Percentiles rank a stretch among this genome's conserved stretches.
Conservation (phyloP, 805 yeast species). For the Suhomyces sp. region DNA sequence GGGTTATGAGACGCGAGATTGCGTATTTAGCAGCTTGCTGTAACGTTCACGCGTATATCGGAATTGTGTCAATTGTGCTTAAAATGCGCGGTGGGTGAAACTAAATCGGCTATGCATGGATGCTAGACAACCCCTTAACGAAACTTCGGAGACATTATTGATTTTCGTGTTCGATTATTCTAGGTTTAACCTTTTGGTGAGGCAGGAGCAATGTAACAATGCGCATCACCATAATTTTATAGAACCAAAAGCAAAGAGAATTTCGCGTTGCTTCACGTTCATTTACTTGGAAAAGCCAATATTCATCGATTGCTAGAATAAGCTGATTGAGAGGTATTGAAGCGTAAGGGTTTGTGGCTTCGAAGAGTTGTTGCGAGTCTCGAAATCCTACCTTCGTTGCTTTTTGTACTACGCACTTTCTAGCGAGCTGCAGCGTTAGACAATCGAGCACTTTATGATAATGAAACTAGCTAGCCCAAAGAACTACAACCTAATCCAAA, state of each 20-base stretch:
- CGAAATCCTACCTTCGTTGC: neutral
- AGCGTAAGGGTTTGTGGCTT: neutral
- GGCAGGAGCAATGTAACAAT: neutral
- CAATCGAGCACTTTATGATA: neutral
- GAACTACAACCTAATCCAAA: neutral
- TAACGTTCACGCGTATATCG: neutral
- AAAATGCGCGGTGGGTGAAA: neutral
- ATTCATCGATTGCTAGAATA: neutral
- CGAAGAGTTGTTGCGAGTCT: neutral
- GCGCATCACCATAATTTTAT: neutral
- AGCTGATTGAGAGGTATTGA: neutral
- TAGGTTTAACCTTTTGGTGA: too few relatives aligned
- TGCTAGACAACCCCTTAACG: neutral
- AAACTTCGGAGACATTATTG: neutral
- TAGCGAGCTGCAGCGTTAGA: neutral
- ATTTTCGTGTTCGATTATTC: neutral
- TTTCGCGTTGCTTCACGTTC: neutral
- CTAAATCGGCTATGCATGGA: neutral
- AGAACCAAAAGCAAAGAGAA: neutral
- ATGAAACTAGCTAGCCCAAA: neutral
- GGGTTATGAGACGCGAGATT: neutral
- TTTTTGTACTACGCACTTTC: neutral
- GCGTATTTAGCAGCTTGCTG: neutral
- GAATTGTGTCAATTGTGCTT: neutral
- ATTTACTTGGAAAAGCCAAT: neutral